These are phyloP conservation scores for Penicillium chermesinum DNA, from an alignment of 495 filamentous ascomycete genomes.

Conservation along the genomic window DNA sequence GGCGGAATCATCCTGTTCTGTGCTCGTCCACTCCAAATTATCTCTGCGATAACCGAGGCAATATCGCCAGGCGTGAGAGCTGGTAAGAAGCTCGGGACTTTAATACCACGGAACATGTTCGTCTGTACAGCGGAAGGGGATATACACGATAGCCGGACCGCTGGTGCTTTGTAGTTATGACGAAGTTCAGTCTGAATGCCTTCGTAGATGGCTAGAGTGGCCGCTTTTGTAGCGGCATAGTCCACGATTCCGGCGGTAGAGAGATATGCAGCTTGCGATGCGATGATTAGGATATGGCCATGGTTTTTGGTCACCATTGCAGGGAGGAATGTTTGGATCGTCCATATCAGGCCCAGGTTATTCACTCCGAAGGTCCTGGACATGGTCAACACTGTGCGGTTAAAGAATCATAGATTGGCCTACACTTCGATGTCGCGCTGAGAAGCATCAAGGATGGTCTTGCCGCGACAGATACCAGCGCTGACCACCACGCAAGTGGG, in stretches of 20 bases:
- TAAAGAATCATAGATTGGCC: background rate
- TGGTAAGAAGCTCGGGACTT: background rate
- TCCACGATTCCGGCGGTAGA: constrained; percentile 60
- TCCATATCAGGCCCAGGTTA: background rate
- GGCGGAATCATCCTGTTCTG: constrained; percentile 5
- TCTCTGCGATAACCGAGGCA: constrained; percentile 2
- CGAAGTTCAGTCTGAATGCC: constrained; percentile 7
- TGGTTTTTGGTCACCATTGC: constrained; percentile 55
- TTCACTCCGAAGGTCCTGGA: background rate
- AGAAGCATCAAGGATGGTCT: constrained; percentile 4
- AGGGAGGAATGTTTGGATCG: constrained; percentile 67
- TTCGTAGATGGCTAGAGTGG: constrained; percentile 1
- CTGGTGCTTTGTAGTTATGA: constrained; percentile 8
- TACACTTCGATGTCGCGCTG: constrained; percentile 8
- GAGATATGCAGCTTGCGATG: constrained; percentile 64
- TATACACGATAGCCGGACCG: constrained; percentile 5
- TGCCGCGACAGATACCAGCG: constrained; percentile 6
- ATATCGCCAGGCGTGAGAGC: background rate
- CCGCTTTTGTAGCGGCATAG: constrained; percentile 66
- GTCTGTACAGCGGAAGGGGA: constrained; percentile 1
- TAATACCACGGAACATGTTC: background rate
- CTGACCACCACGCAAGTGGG: constrained; percentile 5
- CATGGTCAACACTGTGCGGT: background rate
- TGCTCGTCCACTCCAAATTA: constrained; percentile 5
- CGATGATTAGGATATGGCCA: constrained; percentile 71